Evolutionary conservation across 2,329 filamentous ascomycete species (phyloP).

Genomic region (Alternaria arborescens): DNA sequence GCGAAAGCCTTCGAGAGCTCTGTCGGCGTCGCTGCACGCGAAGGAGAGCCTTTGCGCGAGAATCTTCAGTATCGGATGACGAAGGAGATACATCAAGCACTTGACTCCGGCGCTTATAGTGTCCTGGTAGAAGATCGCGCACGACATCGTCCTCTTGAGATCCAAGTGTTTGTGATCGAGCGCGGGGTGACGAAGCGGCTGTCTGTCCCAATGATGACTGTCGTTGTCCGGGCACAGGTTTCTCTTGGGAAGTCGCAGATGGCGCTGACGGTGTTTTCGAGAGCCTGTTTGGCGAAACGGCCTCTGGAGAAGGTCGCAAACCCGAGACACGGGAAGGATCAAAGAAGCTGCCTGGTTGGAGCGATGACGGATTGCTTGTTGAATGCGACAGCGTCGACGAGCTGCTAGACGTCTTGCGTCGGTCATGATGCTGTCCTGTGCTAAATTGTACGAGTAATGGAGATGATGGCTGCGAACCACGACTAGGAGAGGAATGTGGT

Average conservation of each 20-base stretch:
- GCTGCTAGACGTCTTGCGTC: slow-evolving; percentile 91
- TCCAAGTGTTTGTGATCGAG: slow-evolving; percentile 89
- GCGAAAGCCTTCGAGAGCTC: slow-evolving; percentile 91
- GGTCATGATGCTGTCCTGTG: slow-evolving; percentile 80
- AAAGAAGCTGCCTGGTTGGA: slow-evolving; percentile 75
- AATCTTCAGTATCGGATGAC: slow-evolving; percentile 95
- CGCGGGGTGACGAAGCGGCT: slow-evolving; percentile 64
- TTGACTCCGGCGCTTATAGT: slow-evolving; percentile 91
- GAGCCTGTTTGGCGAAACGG: slow-evolving; percentile 63
- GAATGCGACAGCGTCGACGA: slow-evolving; percentile 85
- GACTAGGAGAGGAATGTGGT: slow-evolving; percentile 84
- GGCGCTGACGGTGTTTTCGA: slow-evolving; percentile 57
- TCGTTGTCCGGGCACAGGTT: slow-evolving; percentile 46
- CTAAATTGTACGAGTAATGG: slow-evolving; percentile 97
- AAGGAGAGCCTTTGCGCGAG: slow-evolving; percentile 86
- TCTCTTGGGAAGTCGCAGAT: slow-evolving; percentile 55
- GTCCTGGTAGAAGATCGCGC: slow-evolving; percentile 68
- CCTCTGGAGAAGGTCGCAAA: slow-evolving; percentile 61
- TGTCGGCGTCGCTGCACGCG: slow-evolving; percentile 94
- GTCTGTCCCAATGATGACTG: slow-evolving; percentile 35
- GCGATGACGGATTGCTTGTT: slow-evolving; percentile 65
- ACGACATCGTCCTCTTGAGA: slow-evolving; percentile 90
- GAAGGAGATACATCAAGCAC: slow-evolving; percentile 97
- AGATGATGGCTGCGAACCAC: slow-evolving; percentile 83
- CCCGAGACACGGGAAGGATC: slow-evolving; percentile 71